Conservation (phyloP, 2,329 filamentous ascomycete genomes). For the Colletotrichum melonis region DNA sequence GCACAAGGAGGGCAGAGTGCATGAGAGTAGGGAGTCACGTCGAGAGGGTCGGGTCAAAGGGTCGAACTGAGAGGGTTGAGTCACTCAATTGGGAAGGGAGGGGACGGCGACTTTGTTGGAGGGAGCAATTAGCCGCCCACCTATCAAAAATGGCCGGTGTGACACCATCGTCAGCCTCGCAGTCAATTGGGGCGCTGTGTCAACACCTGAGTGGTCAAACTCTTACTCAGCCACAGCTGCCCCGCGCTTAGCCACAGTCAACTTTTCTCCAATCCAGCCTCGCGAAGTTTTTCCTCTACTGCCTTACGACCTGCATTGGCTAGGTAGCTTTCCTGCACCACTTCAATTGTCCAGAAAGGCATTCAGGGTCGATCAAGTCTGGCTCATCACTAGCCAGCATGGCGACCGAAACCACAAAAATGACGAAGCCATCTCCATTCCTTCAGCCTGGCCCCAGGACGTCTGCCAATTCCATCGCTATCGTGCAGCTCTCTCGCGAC, state of each 20-base stretch:
- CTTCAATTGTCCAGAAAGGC: not conserved
- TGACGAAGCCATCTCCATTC: conserved; percentile 76
- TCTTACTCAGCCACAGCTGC: not conserved
- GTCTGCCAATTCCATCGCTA: conserved; percentile 75
- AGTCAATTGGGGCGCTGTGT: conserved; percentile 2
- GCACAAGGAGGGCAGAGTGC: not conserved
- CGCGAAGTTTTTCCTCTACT: conserved; percentile 15
- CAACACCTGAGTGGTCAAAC: conserved; percentile 3
- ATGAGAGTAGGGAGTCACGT: not conserved
- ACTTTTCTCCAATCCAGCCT: conserved; percentile 20
- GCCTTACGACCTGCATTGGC: not conserved
- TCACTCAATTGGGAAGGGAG: conserved; percentile 16
- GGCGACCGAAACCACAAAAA: conserved; percentile 36
- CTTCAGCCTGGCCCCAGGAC: conserved; percentile 76
- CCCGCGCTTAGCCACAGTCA: conserved; percentile 30
- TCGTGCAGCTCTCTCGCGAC: conserved; percentile 91
- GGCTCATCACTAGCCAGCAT: not conserved
- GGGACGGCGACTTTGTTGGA: not conserved
- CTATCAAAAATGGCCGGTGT: conserved; percentile 16
- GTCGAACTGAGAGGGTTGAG: not conserved
- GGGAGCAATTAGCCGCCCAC: conserved; percentile 20
- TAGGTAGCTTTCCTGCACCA: not conserved
- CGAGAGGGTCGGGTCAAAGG: not conserved
- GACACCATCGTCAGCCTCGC: conserved; percentile 34
- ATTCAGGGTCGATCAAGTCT: not conserved